Evolutionary conservation across 805 yeast species (phyloP).

Genomic region (Soucietia sequanensis): DNA sequence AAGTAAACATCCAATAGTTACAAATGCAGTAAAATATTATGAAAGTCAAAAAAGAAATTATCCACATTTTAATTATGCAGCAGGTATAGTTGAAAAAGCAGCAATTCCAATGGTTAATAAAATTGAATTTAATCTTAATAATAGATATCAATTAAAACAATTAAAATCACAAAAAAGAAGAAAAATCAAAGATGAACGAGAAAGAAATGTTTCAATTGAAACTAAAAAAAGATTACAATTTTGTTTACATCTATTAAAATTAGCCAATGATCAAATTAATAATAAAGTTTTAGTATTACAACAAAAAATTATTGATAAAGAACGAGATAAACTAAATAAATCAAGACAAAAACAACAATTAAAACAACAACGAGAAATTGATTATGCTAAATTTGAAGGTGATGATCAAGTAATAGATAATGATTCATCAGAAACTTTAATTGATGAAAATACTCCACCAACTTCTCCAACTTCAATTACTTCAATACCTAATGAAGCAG

Average conservation of each 20-base stretch:
- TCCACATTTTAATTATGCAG: slow-evolving; percentile 57
- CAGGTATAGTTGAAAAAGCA: slow-evolving; percentile 56
- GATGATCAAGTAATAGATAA: slow-evolving; percentile 11
- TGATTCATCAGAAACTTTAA: slow-evolving; percentile 8
- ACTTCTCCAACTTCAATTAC: slow-evolving; percentile 9
- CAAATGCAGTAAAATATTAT: slow-evolving; percentile 49
- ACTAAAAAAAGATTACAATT: slow-evolving; percentile 74
- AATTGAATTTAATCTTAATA: slow-evolving; percentile 46
- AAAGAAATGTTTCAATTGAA: slow-evolving; percentile 53
- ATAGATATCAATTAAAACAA: slow-evolving; percentile 30
- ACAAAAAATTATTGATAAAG: slow-evolving; percentile 46
- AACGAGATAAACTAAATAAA: slow-evolving; percentile 25
- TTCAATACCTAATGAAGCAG: slow-evolving; percentile 13
- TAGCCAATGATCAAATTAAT: slow-evolving; percentile 77
- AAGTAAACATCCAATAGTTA: slow-evolving; percentile 41
- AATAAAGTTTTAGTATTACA: slow-evolving; percentile 65
- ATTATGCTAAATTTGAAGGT: slow-evolving; percentile 21
- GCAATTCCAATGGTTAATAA: slow-evolving; percentile 53
- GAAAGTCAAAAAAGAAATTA: slow-evolving; percentile 45
- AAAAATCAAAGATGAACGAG: slow-evolving; percentile 22
- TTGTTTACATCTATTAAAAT: slow-evolving; percentile 72
- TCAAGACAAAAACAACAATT: slow-evolving; percentile 13
- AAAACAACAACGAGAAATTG: slow-evolving; percentile 12
- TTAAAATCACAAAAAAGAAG: slow-evolving; percentile 20
- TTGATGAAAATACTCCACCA: slow-evolving; percentile 3